Percentiles rank a stretch among this genome's conserved stretches.
Conservation (phyloP, 2,329 filamentous ascomycete species). For the Trematosphaeria pertusa region DNA sequence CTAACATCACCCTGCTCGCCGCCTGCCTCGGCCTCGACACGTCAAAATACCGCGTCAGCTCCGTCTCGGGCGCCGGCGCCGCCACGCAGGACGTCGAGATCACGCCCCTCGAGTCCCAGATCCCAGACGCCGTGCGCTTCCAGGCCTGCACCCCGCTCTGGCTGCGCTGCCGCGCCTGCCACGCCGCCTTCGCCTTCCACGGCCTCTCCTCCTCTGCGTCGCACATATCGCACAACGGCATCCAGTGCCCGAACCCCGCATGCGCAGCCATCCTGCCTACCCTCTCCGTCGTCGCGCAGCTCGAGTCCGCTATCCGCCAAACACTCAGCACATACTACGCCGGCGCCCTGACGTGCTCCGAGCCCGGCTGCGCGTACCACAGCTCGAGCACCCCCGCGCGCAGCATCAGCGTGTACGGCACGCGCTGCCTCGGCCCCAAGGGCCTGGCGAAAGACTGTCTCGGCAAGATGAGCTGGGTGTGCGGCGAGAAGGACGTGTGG, state of each 20-base stretch:
- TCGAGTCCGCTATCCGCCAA: slow-evolving; percentile 82
- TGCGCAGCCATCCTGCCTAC: slow-evolving; percentile 72
- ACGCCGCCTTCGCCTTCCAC: slow-evolving; percentile 73
- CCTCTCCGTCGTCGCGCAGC: slow-evolving; percentile 80
- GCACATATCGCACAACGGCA: slow-evolving; percentile 72
- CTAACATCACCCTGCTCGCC: slow-evolving; percentile 86
- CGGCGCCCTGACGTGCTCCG: slow-evolving; percentile 89
- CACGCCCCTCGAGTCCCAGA: slow-evolving; percentile 90
- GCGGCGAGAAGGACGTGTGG: slow-evolving; percentile 87
- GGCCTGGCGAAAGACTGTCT: slow-evolving; percentile 84
- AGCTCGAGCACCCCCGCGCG: too few species aligned
- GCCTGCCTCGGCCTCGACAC: slow-evolving; percentile 94
- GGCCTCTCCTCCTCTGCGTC: slow-evolving; percentile 63
- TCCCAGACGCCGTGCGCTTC: slow-evolving; percentile 90
- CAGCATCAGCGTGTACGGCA: slow-evolving; percentile 92
- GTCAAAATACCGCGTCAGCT: slow-evolving; percentile 80
- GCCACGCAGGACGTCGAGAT: slow-evolving; percentile 59
- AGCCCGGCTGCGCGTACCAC: slow-evolving; percentile 82
- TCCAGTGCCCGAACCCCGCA: slow-evolving; percentile 69
- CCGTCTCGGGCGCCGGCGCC: slow-evolving; percentile 61
- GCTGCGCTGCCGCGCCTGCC: slow-evolving; percentile 84
- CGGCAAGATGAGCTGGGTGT: slow-evolving; percentile 88
- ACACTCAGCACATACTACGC: slow-evolving; percentile 89
- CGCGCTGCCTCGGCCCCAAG: slow-evolving; percentile 84
- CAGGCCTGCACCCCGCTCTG: slow-evolving; percentile 77